These are phyloP conservation scores for Escovopsis weberi DNA, from an alignment of 2,329 filamentous ascomycete species.

Conservation along the genomic window DNA sequence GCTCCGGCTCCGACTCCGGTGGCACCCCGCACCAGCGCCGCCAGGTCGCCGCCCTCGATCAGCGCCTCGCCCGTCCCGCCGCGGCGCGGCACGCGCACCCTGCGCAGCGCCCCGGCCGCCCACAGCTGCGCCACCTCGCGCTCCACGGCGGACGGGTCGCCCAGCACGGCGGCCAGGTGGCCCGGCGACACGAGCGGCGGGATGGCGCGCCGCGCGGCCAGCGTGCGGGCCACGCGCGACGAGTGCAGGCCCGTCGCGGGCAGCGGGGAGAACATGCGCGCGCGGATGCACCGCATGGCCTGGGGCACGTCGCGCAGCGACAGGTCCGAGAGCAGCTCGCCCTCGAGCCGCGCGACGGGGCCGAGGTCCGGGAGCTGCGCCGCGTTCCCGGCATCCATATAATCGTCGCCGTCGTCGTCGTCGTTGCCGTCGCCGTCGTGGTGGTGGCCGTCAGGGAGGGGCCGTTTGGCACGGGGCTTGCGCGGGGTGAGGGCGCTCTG, in stretches of 20 bases:
- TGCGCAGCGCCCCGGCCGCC: conserved; percentile 40
- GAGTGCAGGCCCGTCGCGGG: conserved; percentile 51
- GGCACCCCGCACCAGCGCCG: conserved; percentile 25
- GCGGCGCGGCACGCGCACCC: conserved; percentile 47
- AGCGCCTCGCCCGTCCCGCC: conserved; percentile 51
- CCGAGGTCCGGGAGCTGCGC: conserved; percentile 46
- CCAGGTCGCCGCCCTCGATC: conserved; percentile 42
- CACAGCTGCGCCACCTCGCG: conserved; percentile 50
- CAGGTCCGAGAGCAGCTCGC: conserved; percentile 24
- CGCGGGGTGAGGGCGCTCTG: conserved; percentile 4
- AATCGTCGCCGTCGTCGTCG: conserved; percentile 13
- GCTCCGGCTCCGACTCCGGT: conserved; percentile 11
- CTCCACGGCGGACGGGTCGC: conserved; percentile 49
- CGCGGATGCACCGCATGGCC: conserved; percentile 46
- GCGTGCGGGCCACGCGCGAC: conserved; percentile 44
- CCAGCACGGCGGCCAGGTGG: conserved; percentile 50
- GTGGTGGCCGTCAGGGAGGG: background rate
- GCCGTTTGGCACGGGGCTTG: background rate
- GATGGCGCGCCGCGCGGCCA: conserved; percentile 43
- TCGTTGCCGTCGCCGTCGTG: conserved; percentile 7
- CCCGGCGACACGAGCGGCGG: conserved; percentile 51
- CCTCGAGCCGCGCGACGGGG: conserved; percentile 27
- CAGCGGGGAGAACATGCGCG: conserved; percentile 48
- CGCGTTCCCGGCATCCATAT: conserved; percentile 9
- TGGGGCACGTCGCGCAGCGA: conserved; percentile 48